A percentile compares a stretch with the other conserved stretches of the same genome.
phyloP scores from a whole-genome alignment of 2,329 filamentous ascomycete species.

The Xylariales sp. region DNA sequence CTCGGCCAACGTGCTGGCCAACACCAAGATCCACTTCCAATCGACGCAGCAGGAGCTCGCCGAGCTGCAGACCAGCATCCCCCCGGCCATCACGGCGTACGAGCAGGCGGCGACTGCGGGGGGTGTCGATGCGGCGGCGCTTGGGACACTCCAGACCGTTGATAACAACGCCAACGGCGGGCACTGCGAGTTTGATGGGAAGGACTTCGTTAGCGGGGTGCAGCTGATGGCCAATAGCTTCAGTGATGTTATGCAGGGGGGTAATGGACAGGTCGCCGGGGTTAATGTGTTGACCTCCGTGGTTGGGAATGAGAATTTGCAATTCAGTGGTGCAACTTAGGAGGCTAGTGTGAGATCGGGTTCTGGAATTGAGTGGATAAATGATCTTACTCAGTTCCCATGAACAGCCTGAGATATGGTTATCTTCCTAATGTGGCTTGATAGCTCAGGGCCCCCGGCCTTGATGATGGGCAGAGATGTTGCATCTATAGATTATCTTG shows the following conservation, averaged over 20 bases:
- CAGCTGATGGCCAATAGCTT: slow-evolving; percentile 52
- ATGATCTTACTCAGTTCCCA: too few species aligned
- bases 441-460: too few species aligned
- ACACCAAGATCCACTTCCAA: slow-evolving; percentile 52
- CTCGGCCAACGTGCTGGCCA: slow-evolving; percentile 33
- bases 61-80: slow-evolving; percentile 45
- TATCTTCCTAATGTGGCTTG: too few species aligned
- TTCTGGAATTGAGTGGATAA: background rate
- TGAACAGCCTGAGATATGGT: too few species aligned
- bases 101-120: slow-evolving; percentile 40
- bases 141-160: slow-evolving; percentile 50
- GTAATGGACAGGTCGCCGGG: slow-evolving; percentile 43
- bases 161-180: slow-evolving; percentile 52
- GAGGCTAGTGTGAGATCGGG: background rate
- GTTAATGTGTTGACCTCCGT: slow-evolving; percentile 46
- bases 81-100: slow-evolving; percentile 44
- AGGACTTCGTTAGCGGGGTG: slow-evolving; percentile 50
- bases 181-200: slow-evolving; percentile 54
- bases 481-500: slow-evolving; percentile 1
- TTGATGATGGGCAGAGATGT: background rate
- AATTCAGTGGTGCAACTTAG: slow-evolving; percentile 29
- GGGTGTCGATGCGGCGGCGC: slow-evolving; percentile 38
- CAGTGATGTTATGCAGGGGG: slow-evolving; percentile 48
- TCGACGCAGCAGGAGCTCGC: slow-evolving; percentile 47
- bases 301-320: slow-evolving; percentile 42